Evolutionary conservation across 306 rosid genomes (phyloP).

Genomic region (Vigna hirtella): DNA sequence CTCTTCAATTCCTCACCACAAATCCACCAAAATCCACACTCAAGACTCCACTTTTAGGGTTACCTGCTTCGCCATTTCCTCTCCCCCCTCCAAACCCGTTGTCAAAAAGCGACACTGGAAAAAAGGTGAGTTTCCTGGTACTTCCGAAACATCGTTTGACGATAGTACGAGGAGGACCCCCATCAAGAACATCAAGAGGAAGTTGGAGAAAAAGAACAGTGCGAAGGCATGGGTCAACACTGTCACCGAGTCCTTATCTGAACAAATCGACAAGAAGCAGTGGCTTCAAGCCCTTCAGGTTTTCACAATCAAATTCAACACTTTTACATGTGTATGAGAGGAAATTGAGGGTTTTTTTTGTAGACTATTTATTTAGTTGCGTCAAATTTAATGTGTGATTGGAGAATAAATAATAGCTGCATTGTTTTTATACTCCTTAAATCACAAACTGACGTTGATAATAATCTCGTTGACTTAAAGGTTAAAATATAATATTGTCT

Average conservation of each 20-base stretch:
- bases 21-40: slow-evolving; percentile 43
- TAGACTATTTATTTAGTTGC: not conserved
- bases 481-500: not conserved
- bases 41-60: slow-evolving; percentile 43
- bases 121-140: slow-evolving; percentile 79
- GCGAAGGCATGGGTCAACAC: slow-evolving; percentile 96
- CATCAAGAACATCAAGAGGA: slow-evolving; percentile 81
- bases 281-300: slow-evolving; percentile 98
- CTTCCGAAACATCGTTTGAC: slow-evolving; percentile 52
- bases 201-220: slow-evolving; percentile 64
- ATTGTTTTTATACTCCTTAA: not conserved
- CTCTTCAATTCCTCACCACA: slow-evolving; percentile 47
- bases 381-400: slow-evolving; percentile 15
- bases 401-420: not conserved
- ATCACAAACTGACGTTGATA: not conserved
- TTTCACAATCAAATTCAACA: slow-evolving; percentile 20
- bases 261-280: slow-evolving; percentile 73
- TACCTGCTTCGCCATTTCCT: slow-evolving; percentile 57
- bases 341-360: not conserved
- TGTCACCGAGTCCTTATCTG: slow-evolving; percentile 84
- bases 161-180: slow-evolving; percentile 58
- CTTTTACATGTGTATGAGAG: not conserved
- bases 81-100: slow-evolving; percentile 51
- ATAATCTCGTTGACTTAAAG: not conserved
- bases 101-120: slow-evolving; percentile 84